Percentiles rank a stretch among this genome's conserved stretches.
These are phyloP conservation scores for Pyrus communis DNA, from an alignment of 306 rosid genomes.

Conservation along the genomic window DNA sequence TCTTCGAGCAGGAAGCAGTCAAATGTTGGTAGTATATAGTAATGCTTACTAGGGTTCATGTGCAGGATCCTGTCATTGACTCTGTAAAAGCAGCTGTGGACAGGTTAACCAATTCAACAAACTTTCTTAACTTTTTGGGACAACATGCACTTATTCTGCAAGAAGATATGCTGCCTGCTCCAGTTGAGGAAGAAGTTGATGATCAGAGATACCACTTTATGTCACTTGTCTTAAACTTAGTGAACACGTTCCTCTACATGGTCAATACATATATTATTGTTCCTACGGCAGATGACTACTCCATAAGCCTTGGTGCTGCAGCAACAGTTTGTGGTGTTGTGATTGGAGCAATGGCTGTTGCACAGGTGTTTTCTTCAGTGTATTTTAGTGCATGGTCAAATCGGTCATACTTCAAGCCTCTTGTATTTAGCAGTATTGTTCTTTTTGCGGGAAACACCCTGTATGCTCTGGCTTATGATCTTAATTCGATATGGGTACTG, in stretches of 20 bases:
- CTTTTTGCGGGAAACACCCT: conserved; percentile 69
- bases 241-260: conserved; percentile 91
- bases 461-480: conserved; percentile 90
- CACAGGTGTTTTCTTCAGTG: conserved; percentile 94
- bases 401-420: conserved; percentile 87
- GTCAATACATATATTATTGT: conserved; percentile 96
- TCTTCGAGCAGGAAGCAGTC: background rate
- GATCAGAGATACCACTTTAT: conserved; percentile 70
- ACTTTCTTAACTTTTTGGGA: conserved; percentile 86
- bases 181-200: conserved; percentile 57
- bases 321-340: conserved; percentile 97
- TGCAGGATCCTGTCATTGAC: conserved; percentile 89
- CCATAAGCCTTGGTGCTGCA: conserved; percentile 92
- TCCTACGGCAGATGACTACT: conserved; percentile 99
- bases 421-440: conserved; percentile 82
- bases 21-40: conserved; percentile 4
- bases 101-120: conserved; percentile 79
- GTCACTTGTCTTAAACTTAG: conserved; percentile 88
- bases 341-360: conserved; percentile 98
- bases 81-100: conserved; percentile 87
- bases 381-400: conserved; percentile 99
- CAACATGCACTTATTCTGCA: conserved; percentile 97
- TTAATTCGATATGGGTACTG: conserved; percentile 80
- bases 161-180: conserved; percentile 65
- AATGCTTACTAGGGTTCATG: conserved; percentile 12